Conservation (phyloP, 1,284 basidiomycete genomes). For the Pisolithus thermaeus region DNA sequence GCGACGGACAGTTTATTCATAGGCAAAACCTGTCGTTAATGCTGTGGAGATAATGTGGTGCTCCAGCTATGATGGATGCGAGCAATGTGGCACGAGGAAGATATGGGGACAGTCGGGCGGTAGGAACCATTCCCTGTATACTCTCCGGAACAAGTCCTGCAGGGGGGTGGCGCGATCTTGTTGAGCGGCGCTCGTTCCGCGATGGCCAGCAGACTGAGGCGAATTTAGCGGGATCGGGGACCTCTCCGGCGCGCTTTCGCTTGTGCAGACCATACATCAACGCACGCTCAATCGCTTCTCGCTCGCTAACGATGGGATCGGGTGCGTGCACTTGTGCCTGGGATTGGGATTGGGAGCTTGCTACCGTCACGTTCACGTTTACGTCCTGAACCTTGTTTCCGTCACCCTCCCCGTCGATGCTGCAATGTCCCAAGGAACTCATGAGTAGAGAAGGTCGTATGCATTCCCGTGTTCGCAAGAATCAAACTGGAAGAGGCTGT, state of each 20-base stretch:
- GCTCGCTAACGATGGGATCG: neutral
- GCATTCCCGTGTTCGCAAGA: conserved; percentile 31
- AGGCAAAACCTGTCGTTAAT: too few relatives aligned
- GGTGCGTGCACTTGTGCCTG: too few relatives aligned
- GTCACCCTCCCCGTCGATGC: conserved; percentile 2
- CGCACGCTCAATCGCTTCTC: neutral
- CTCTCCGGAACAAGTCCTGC: conserved; percentile 60
- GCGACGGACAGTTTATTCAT: too few relatives aligned
- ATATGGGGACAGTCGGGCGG: conserved; percentile 6
- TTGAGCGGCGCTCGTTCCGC: conserved; percentile 70
- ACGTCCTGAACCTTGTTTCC: neutral
- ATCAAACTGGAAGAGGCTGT: conserved; percentile 48
- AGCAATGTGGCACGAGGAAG: too few relatives aligned
- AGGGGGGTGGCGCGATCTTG: conserved; percentile 57
- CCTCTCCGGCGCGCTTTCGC: neutral
- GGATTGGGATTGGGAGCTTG: too few relatives aligned
- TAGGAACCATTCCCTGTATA: conserved; percentile 56
- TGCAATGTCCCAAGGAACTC: conserved; percentile 10
- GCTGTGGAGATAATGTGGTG: too few relatives aligned
- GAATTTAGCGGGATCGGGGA: conserved; percentile 23
- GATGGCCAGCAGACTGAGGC: conserved; percentile 65
- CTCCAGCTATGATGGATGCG: too few relatives aligned
- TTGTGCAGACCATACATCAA: neutral
- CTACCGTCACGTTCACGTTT: too few relatives aligned
- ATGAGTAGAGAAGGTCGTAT: conserved; percentile 6